Percentiles rank a stretch among this genome's conserved stretches.
phyloP scores from a whole-genome alignment of 2,329 filamentous ascomycete genomes.

The Dactylellina drechsleri region DNA sequence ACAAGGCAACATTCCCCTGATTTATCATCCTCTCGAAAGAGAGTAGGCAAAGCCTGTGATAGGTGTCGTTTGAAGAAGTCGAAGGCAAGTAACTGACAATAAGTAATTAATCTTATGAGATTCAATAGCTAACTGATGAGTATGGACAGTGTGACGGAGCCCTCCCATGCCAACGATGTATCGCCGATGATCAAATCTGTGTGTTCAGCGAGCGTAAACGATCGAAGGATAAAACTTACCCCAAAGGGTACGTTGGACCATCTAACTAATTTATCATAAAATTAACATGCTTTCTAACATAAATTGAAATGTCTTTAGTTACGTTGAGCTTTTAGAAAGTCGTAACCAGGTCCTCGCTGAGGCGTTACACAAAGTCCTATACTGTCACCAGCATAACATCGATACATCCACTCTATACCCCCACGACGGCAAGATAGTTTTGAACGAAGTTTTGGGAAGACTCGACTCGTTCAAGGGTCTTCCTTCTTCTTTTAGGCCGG shows the following conservation, averaged over 20 bases:
- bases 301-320: slow-evolving; percentile 17
- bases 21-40: slow-evolving; percentile 47
- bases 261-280: no score
- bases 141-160: slow-evolving; percentile 38
- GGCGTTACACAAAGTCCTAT: slow-evolving; percentile 48
- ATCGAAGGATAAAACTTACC: slow-evolving; percentile 52
- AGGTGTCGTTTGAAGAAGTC: slow-evolving; percentile 53
- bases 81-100: slow-evolving; percentile 21
- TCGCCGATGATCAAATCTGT: slow-evolving; percentile 48
- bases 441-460: slow-evolving; percentile 45
- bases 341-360: slow-evolving; percentile 50
- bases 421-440: slow-evolving; percentile 48
- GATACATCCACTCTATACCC: slow-evolving; percentile 44
- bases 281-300: background rate
- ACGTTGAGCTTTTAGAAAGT: slow-evolving; percentile 48
- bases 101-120: background rate
- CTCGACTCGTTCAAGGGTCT: slow-evolving; percentile 43
- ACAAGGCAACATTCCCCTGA: slow-evolving; percentile 52
- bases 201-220: slow-evolving; percentile 52
- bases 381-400: slow-evolving; percentile 51
- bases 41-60: slow-evolving; percentile 50
- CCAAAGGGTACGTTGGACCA: slow-evolving; percentile 35
- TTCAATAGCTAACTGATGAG: background rate
- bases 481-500: slow-evolving; percentile 39
- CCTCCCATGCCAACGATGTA: slow-evolving; percentile 49